Evolutionary conservation across 2,329 filamentous ascomycete species (phyloP).

Genomic region (Xylaria sp.): DNA sequence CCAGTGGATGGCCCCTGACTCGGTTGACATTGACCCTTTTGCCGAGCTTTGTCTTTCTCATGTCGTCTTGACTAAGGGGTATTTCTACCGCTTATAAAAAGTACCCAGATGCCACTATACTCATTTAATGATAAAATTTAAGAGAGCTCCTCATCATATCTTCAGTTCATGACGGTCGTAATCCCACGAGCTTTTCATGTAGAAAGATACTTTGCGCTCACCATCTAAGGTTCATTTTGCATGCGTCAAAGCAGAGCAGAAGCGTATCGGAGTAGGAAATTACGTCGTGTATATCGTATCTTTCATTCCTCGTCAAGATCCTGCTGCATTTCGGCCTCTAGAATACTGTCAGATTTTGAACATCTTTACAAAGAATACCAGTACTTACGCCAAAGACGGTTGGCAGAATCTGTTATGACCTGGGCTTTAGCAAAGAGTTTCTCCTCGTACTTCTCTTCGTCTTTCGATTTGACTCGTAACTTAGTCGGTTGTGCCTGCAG

Average conservation of each 20-base stretch:
- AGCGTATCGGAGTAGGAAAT: background rate
- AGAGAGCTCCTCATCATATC: background rate
- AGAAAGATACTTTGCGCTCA: background rate
- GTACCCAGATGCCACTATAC: background rate
- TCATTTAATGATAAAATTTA: background rate
- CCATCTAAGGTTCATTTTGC: background rate
- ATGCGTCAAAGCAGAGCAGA: background rate
- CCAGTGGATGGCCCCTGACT: constrained; percentile 7
- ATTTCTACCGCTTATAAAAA: background rate
- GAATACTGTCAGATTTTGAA: constrained; percentile 32
- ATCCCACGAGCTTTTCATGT: background rate
- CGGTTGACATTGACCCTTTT: constrained; percentile 30
- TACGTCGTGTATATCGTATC: background rate
- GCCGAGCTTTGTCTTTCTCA: constrained; percentile 20
- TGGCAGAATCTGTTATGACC: constrained; percentile 74
- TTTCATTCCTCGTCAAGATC: constrained; percentile 58
- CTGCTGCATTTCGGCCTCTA: constrained; percentile 63
- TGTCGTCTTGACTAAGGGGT: background rate
- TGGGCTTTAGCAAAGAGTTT: constrained; percentile 74
- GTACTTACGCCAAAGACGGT: constrained; percentile 73
- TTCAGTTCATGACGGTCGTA: constrained; percentile 1
- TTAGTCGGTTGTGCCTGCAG: constrained; percentile 74
- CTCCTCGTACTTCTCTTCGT: constrained; percentile 68
- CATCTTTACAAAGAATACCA: constrained; percentile 22
- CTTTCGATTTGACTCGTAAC: constrained; percentile 63